Base-by-base conservation (phyloP, 1,284 basidiomycete species). In the Apiotrichum laibachii region DNA sequence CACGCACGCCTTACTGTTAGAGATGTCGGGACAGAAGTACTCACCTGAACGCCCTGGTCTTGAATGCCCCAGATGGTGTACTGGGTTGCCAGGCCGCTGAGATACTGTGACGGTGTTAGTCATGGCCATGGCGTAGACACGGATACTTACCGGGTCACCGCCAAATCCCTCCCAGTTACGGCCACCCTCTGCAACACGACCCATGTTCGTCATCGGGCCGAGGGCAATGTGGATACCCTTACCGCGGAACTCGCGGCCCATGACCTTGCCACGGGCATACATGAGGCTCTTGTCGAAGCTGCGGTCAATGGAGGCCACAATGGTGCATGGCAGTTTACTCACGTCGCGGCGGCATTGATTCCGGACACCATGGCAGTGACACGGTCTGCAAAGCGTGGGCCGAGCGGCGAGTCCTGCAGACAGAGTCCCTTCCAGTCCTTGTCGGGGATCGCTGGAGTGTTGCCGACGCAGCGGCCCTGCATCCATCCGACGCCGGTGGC, bases 161-260 rank as follows among this genome's bases (percentile, higher is more conserved):
- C 88, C 86, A 62, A 89, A 91, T 11, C 88, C 88, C 80, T 93
- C 90, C 88, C 88, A 93, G 74, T 89, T 90, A 12, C 90, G 80
- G 0, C 90, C 90, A 4, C 81, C 85, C 18, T 82, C 83, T 6
- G 86, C 83, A 0, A 80, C 80, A 18, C 87, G 82, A 56, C 81
- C 82, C 53, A 87, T 53, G 59, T 78, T 77, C 50, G 73, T 76
- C 68, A 72, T 72, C 1, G 76, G 78, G 12, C 86, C 86, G 13
- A 89, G 79, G 8, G 82, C 83, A 57, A 88, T 81, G 69, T 94
- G 84, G 58, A 88, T 86, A 46, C 92, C 92, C 72, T 93, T 92
- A 42, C 83, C 86, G 61, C 83, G 82, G 77, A 87, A 86, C 77
- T 95, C 91, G 49, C 80, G 71, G 39, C 89, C 91, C 84, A 93